Evolutionary conservation across 2,329 filamentous ascomycete species (phyloP), one percentile per base, ranked within the genome.

Genomic region (Penicillium decumbens): DNA sequence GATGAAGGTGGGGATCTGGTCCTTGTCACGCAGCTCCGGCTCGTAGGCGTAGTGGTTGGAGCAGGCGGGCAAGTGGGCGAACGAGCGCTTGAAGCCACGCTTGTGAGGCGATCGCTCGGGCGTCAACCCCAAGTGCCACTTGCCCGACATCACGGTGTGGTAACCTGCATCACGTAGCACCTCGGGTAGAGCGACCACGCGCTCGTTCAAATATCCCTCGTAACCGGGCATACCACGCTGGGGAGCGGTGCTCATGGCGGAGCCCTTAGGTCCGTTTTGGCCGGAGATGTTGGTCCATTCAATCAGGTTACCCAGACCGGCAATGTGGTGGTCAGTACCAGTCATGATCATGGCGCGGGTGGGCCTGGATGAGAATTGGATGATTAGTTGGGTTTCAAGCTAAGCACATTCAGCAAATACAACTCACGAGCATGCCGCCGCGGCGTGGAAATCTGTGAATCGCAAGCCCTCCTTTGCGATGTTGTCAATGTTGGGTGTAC

Each of bases 271-370:
- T 4, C 75, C 77, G 57, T 79, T 79, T 53, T 79, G 77, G 8
- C 75, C 76, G 20, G 71, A 75, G 54, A 77, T 73, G 56, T 80
- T 79, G 37, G 76, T 78, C 76, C 78, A 82, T 66, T 82, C 79
- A 54, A 79, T 75, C 47, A 84, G 64, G 50, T 82, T 81, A 1
- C 80, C 81, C 2, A 84, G 70, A 1, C 82, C 70, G 9, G 71
- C 71, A 49, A 73, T 73, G 47, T 73, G 80, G 57, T 83, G 76
- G 58, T 83, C 81, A 0, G 81, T 84, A 3, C 81, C 81, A 0
- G 80, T 83, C 75, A 85, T 79, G 56, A 85, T 76, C 82, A 85
- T 85, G 15, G 81, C 80, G 32, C 82, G 73, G 2, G 80, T 82
- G 1, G 83, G 83, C 23, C 47, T 49, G 18, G 8, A 30, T 9